Base-by-base conservation (phyloP, 1,284 basidiomycete species). In the Trichosporon asahii region DNA sequence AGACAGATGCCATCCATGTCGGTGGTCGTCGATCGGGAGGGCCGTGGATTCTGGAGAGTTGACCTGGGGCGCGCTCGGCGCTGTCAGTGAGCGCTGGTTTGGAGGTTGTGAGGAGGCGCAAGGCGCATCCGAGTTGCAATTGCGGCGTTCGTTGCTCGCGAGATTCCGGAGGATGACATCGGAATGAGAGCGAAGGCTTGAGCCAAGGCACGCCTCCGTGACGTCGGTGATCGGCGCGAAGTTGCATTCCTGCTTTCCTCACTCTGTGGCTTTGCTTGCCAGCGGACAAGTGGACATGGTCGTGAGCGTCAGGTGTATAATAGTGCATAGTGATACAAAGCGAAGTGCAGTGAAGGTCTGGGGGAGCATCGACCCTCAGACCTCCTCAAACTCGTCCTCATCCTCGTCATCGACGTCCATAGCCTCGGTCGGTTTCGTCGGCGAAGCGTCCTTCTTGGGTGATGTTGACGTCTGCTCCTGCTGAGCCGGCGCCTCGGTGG, bases 371-470 rank as follows among this genome's bases (percentile, higher is more conserved):
- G 6, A 57, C 40, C 15, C 5, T 57, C 53, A 72, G 18, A 78
- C 74, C 68, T 78, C 75, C 44, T 78, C 77, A 35, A 76, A 67
- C 73, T 78, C 77, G 25, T 75, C 77, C 29, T 72, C 70, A 49
- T 77, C 77, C 8, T 76, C 72, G 15, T 73, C 72, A 49, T 76
- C 73, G 44, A 70, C 72, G 29, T 68, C 71, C 71, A 72, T 72
- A 21, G 44, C 66, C 15, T 68, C 68, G 0, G 37, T 37, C 53
- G 57, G 29, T n/a, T 61, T n/a, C 57, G 57, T 61, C 5, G 27
- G 57, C 1, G 57, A 61, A 2, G 29, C 27, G 29, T 31, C 57
- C 29, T 61, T 61, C 15, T 2, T 5, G 15, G 57, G 29, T n/a
- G 57, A 33, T 8, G 57, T 61, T n/a, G 27, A 31, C 15, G 57